These are phyloP conservation scores for Vitis rotundifolia DNA, from an alignment of 164 flowering plant genomes.

Conservation along the genomic window DNA sequence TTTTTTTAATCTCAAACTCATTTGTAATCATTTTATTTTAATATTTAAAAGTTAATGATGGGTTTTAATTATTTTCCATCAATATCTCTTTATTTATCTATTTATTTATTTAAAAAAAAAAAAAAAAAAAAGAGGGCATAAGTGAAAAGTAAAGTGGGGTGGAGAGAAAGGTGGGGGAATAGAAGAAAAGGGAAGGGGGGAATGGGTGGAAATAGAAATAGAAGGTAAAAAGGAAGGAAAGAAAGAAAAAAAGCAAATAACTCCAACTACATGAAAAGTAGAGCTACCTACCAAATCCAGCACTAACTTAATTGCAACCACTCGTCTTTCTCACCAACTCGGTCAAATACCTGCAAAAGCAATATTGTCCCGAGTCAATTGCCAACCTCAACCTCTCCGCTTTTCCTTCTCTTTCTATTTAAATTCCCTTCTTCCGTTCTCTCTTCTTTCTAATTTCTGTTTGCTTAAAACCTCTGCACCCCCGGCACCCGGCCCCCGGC, in stretches of 20 bases:
- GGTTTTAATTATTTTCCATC: too few relatives aligned
- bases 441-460: neutral
- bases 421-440: neutral
- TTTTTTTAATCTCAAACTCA: too few relatives aligned
- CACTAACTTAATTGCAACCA: slow-evolving; percentile 25
- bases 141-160: neutral
- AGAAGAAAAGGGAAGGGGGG: neutral
- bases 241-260: neutral
- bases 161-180: too few relatives aligned
- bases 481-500: too few relatives aligned
- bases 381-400: slow-evolving; percentile 9
- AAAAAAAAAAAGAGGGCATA: neutral
- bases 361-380: slow-evolving; percentile 20
- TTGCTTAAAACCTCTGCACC: too few relatives aligned
- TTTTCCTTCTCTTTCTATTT: neutral
- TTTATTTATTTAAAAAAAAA: too few relatives aligned
- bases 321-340: slow-evolving; percentile 31
- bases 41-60: too few relatives aligned
- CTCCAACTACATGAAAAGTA: slow-evolving; percentile 16
- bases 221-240: neutral
- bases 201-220: too few relatives aligned
- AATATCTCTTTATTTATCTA: too few relatives aligned
- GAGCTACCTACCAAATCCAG: slow-evolving; percentile 32
- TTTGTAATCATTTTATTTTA: too few relatives aligned
- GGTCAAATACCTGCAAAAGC: slow-evolving; percentile 18